Evolutionary conservation across 352 stramenopile genomes (phyloP).

Genomic region (Elongisporangium anandrum): DNA sequence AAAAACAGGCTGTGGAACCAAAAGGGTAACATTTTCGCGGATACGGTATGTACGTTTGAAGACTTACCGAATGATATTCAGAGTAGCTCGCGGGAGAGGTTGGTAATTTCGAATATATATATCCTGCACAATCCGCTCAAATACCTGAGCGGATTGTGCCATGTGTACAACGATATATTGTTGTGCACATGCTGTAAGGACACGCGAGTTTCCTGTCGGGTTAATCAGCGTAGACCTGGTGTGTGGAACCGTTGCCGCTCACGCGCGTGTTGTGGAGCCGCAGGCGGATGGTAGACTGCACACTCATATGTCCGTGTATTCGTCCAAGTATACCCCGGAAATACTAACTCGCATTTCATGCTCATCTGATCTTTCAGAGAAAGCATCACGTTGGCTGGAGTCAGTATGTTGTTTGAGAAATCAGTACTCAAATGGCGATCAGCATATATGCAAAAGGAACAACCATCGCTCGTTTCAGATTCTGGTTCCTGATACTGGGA

Average conservation of each 20-base stretch:
- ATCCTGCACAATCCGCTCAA: constrained; percentile 6
- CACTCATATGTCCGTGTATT: constrained; percentile 14
- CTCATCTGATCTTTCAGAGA: background rate
- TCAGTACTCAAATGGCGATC: no score
- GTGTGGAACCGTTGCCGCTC: constrained; percentile 7
- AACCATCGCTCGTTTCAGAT: constrained; percentile 10
- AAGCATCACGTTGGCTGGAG: background rate
- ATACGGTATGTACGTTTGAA: background rate
- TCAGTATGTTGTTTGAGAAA: no score
- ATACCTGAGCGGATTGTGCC: constrained; percentile 6
- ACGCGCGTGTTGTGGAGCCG: constrained; percentile 11
- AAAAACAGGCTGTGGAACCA: constrained; percentile 1
- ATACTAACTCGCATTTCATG: constrained; percentile 10
- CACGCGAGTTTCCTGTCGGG: background rate
- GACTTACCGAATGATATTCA: constrained; percentile 5
- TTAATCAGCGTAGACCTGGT: constrained; percentile 3
- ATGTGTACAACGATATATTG: background rate
- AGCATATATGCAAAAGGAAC: no score
- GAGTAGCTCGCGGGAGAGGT: background rate
- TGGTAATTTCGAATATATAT: constrained; percentile 9
- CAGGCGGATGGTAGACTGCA: constrained; percentile 12
- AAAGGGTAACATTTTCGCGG: background rate
- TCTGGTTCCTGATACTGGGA: background rate
- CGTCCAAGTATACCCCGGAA: constrained; percentile 1
- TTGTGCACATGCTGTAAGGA: background rate